Evolutionary conservation across 495 filamentous ascomycete species (phyloP).

Genomic region (Cercophora newfieldiana): DNA sequence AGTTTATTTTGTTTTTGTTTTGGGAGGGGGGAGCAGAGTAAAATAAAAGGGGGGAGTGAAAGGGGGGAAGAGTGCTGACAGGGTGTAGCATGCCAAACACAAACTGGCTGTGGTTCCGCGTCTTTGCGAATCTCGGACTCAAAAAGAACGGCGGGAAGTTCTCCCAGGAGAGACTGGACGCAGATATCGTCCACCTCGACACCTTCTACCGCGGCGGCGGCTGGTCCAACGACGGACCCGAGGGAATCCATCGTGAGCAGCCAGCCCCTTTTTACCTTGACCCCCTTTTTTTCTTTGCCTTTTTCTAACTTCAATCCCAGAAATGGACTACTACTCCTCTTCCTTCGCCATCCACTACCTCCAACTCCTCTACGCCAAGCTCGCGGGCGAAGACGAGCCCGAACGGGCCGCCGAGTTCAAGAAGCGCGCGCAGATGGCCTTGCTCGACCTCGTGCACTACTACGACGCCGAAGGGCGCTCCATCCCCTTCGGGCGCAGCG

Average conservation of each 20-base stretch:
- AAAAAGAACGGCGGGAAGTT: conserved; percentile 68
- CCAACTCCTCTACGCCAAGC: conserved; percentile 72
- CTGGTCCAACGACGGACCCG: conserved; percentile 79
- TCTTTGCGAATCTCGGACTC: conserved; percentile 78
- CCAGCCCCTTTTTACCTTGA: neutral
- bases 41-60: neutral
- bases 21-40: neutral
- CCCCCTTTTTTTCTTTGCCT: neutral
- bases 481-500: conserved; percentile 73
- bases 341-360: conserved; percentile 78
- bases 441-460: conserved; percentile 72
- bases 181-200: conserved; percentile 73
- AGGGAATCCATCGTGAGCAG: conserved; percentile 62
- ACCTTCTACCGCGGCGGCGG: conserved; percentile 77
- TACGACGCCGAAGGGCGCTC: conserved; percentile 63
- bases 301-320: conserved; percentile 22
- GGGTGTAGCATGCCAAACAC: conserved; percentile 55
- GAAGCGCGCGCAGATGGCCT: conserved; percentile 62
- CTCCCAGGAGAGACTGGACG: conserved; percentile 64
- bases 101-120: conserved; percentile 76
- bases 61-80: conserved; percentile 13
- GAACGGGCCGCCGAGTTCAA: conserved; percentile 68
- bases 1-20: conserved; percentile 12
- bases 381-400: conserved; percentile 68
- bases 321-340: conserved; percentile 83